Percentiles rank a stretch among this genome's conserved stretches.
These are phyloP conservation scores for Desmodesmus armatus DNA, from an alignment of 139 green algal species.

Conservation along the genomic window DNA sequence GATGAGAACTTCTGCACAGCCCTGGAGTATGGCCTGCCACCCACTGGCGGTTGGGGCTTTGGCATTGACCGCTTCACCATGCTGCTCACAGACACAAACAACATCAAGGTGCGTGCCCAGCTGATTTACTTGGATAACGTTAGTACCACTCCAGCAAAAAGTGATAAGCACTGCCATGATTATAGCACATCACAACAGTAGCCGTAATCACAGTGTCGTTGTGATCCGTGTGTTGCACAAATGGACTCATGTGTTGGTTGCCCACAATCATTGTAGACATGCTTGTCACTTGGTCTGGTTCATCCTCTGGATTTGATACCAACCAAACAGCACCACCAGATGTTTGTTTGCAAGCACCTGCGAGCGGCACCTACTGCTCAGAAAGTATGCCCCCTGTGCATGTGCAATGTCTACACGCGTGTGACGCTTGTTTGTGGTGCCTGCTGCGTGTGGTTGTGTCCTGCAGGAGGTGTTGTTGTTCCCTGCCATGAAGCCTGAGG, in stretches of 20 bases:
- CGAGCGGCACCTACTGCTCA: too few species aligned
- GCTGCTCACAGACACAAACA: conserved; percentile 96
- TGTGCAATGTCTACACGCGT: not conserved
- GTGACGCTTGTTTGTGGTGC: not conserved
- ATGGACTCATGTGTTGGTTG: too few species aligned
- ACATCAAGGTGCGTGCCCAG: too few species aligned
- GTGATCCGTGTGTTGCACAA: not conserved
- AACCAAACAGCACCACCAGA: too few species aligned
- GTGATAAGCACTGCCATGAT: not conserved
- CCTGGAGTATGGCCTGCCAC: conserved; percentile 98
- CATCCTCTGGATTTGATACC: too few species aligned
- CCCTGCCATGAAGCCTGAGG: conserved; percentile 98
- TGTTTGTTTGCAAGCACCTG: too few species aligned
- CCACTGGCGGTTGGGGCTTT: conserved; percentile 98
- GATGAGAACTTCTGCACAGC: conserved; percentile 98
- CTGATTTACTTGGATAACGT: too few species aligned
- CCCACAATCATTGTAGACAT: too few species aligned
- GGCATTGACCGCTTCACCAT: conserved; percentile 99
- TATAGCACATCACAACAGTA: not conserved
- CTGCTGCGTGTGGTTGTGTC: too few species aligned
- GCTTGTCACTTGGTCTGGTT: too few species aligned
- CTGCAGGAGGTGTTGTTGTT: conserved; percentile 99
- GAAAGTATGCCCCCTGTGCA: too few species aligned
- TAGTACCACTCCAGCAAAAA: conserved; percentile 57
- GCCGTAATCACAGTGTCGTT: not conserved